These are phyloP conservation scores for Musa itinerans DNA, from an alignment of 176 grass and related monocot species.

Conservation along the genomic window DNA sequence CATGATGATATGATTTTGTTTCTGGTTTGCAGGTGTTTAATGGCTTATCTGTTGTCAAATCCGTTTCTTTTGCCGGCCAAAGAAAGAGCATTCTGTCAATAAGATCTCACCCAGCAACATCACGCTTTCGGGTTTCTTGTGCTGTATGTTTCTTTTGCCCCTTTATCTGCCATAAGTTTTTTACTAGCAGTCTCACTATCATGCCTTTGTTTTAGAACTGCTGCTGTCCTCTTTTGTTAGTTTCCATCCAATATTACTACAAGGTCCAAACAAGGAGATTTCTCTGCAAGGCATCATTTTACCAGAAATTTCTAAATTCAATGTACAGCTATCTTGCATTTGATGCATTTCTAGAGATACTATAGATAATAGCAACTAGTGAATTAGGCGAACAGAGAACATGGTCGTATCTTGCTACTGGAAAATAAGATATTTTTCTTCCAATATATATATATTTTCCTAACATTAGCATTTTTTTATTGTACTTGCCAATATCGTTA, in stretches of 20 bases:
- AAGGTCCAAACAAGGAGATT: not conserved
- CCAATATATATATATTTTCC: not conserved
- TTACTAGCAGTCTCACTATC: too few species aligned
- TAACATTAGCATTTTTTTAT: not conserved
- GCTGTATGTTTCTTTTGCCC: slow-evolving; percentile 28
- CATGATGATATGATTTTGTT: slow-evolving; percentile 5
- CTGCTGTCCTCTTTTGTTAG: too few species aligned
- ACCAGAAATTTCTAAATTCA: not conserved
- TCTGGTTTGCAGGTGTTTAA: slow-evolving; percentile 39
- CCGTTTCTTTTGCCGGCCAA: slow-evolving; percentile 37
- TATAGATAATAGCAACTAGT: not conserved
- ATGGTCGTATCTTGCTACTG: not conserved
- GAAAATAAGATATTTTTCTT: not conserved
- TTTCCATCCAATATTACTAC: not conserved
- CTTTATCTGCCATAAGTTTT: not conserved
- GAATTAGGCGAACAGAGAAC: not conserved
- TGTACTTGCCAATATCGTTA: not conserved
- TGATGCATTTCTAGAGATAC: not conserved
- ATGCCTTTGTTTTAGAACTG: too few species aligned
- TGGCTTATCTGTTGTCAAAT: slow-evolving; percentile 26
- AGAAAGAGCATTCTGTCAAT: slow-evolving; percentile 30
- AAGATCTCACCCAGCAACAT: slow-evolving; percentile 27
- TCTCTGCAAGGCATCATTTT: not conserved
- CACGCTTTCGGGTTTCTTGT: slow-evolving; percentile 44
- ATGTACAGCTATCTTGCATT: not conserved